Conservation (phyloP, 1,284 basidiomycete species). For the Golubevia pallescens region DNA sequence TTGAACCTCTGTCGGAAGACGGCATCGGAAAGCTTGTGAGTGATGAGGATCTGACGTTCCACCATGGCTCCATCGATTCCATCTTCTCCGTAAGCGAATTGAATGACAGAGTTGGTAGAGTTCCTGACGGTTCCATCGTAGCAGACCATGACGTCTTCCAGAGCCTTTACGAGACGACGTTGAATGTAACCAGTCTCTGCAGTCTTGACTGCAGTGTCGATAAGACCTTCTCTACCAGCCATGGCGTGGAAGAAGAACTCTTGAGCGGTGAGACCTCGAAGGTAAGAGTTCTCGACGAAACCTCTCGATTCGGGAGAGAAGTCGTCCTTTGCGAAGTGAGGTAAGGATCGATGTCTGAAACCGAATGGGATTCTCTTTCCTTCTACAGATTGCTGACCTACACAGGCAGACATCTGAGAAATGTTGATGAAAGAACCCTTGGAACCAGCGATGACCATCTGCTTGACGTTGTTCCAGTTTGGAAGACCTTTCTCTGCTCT, state of each 20-base stretch:
- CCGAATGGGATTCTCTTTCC: constrained; percentile 98
- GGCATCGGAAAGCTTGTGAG: constrained; percentile 80
- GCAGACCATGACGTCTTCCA: constrained; percentile 96
- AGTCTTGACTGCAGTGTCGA: constrained; percentile 99
- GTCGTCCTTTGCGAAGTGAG: constrained; percentile 98
- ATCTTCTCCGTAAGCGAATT: constrained; percentile 97
- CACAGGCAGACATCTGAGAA: constrained; percentile 99
- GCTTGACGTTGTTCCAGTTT: constrained; percentile 99
- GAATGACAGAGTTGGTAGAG: constrained; percentile 76
- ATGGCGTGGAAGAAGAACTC: constrained; percentile 99
- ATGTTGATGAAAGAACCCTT: constrained; percentile 98
- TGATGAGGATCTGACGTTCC: constrained; percentile 91
- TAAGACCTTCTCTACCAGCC: constrained; percentile 98
- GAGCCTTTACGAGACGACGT: constrained; percentile 93
- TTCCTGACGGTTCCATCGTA: constrained; percentile 99
- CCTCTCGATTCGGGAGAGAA: constrained; percentile 98
- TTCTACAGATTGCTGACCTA: constrained; percentile 97
- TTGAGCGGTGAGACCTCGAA: constrained; percentile 93
- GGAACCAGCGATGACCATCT: constrained; percentile 99
- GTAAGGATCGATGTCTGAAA: constrained; percentile 92
- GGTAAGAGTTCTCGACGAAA: constrained; percentile 99
- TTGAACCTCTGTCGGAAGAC: constrained; percentile 89
- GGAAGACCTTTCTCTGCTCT: constrained; percentile 94
- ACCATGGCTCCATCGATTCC: constrained; percentile 98
- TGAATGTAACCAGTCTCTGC: constrained; percentile 99